A percentile compares a stretch with the other conserved stretches of the same genome.
Evolutionary conservation across 495 filamentous ascomycete genomes (phyloP).

Genomic region (Penicillium alfredii): DNA sequence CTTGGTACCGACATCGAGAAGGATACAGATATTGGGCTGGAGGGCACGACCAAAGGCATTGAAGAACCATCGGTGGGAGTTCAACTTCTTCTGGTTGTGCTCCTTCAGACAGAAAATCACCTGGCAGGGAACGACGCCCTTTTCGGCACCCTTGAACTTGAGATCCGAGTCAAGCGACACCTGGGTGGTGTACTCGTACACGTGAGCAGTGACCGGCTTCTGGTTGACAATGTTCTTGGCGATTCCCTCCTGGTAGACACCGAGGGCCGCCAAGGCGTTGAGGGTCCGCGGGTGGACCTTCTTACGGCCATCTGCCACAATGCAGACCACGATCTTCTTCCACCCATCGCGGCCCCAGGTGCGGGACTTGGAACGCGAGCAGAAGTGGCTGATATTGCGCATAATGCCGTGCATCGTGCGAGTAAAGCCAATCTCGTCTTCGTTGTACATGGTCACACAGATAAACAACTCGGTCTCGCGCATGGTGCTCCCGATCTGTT

Average conservation of each 20-base stretch:
- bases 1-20: constrained; percentile 92
- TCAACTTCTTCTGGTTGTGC: constrained; percentile 95
- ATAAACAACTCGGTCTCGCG: constrained; percentile 98
- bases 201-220: constrained; percentile 76
- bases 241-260: constrained; percentile 98
- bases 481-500: constrained; percentile 78
- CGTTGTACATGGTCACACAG: constrained; percentile 98
- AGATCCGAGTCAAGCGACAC: constrained; percentile 91
- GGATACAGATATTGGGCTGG: constrained; percentile 92
- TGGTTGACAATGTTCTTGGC: constrained; percentile 97
- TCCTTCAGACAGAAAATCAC: constrained; percentile 99
- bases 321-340: constrained; percentile 98
- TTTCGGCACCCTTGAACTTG: constrained; percentile 98
- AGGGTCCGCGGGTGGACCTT: constrained; percentile 93
- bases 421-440: constrained; percentile 92
- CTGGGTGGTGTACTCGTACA: constrained; percentile 99
- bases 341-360: constrained; percentile 97
- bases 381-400: constrained; percentile 96
- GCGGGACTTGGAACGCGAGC: constrained; percentile 80
- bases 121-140: constrained; percentile 97
- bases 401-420: constrained; percentile 98
- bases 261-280: constrained; percentile 94
- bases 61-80: constrained; percentile 99
- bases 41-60: constrained; percentile 93
- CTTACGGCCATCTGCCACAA: constrained; percentile 87